A percentile compares a stretch with the other conserved stretches of the same genome.
Evolutionary conservation across 2,329 filamentous ascomycete species (phyloP).

Genomic region (Fonsecaea multimorphosa): DNA sequence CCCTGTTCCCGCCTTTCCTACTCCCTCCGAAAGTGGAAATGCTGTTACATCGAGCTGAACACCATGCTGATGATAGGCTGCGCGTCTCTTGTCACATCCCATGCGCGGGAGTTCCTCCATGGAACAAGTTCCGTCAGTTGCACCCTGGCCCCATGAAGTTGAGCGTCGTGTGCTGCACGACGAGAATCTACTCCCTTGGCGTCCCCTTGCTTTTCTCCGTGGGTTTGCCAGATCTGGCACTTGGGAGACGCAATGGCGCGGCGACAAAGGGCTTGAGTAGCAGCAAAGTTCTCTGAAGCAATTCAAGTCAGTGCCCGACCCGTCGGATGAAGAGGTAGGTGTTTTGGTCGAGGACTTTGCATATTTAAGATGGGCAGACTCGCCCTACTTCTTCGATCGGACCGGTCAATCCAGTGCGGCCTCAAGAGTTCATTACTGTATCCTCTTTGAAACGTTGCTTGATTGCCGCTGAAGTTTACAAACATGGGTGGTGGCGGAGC

Average conservation of each 20-base stretch:
- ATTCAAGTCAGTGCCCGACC: slow-evolving; percentile 11
- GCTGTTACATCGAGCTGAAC: slow-evolving; percentile 12
- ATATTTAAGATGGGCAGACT: slow-evolving; percentile 12
- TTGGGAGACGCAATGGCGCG: neutral
- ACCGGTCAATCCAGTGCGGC: neutral
- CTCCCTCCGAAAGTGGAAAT: neutral
- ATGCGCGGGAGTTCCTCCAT: neutral
- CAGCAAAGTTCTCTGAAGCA: slow-evolving; percentile 17
- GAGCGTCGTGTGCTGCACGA: slow-evolving; percentile 9
- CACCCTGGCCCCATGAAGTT: slow-evolving; percentile 16
- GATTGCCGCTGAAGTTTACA: neutral
- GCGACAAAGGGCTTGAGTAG: slow-evolving; percentile 1
- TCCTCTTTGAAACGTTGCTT: neutral
- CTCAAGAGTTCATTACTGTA: neutral
- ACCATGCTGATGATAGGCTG: neutral
- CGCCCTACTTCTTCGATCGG: neutral
- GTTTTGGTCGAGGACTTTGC: neutral
- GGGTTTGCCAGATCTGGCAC: slow-evolving; percentile 5
- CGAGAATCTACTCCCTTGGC: slow-evolving; percentile 15
- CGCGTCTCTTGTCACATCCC: neutral
- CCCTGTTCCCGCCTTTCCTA: neutral
- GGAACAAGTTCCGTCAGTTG: slow-evolving; percentile 9
- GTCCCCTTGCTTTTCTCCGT: slow-evolving; percentile 6
- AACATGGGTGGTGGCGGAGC: slow-evolving; percentile 20
- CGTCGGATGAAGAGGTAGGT: slow-evolving; percentile 1